Base-by-base conservation (phyloP, 306 rosid genomes). In the Quercus parvula region DNA sequence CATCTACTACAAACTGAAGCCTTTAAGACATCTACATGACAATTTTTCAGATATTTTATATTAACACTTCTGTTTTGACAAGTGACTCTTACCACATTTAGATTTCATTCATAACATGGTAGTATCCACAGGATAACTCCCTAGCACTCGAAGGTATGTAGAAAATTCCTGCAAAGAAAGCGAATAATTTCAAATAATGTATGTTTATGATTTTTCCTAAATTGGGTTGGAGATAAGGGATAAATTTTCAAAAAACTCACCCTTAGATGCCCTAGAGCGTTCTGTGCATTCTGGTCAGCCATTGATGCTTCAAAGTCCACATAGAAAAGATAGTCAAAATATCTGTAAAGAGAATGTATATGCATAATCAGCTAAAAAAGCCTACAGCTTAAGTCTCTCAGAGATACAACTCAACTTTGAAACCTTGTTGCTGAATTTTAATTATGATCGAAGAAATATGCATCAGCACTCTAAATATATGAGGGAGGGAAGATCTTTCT, bases 231-330 rank as follows among this genome's bases (percentile, higher is more conserved):
- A 62, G 38, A 64, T 30, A 28, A 17, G 41, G 20, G 33, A 3
- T 9, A 38, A 18, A 64, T 17, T 5, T 8, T 64, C 6, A 7
- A 14, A 15, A 2, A 74, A 63, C 22, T 33, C 73, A 95, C 99
- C 79, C 90, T 87, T 28, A 95, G 86, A 87, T 93, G 92, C 80
- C 87, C 74, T 31, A 95, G 89, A 74, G 99, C 99, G 71, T 95
- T 95, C 84, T 95, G 98, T 49, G 99, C 98, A 68, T 35, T 89
- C 77, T 88, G 89, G 62, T 95, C 93, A 82, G 99, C 99, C 99
- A 95, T 93, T 68, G 99, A 95, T 54, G 97, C 94, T 84, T 95
- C 99, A 81, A 91, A 91, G 86, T 95, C 99, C 82, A 91, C 96
- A 84, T 93, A 95, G 81, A 95, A 95, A 79, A 89, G 94, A 85